Evolutionary conservation across 495 filamentous ascomycete genomes (phyloP).

Genomic region (Talaromyces nanjingensis): DNA sequence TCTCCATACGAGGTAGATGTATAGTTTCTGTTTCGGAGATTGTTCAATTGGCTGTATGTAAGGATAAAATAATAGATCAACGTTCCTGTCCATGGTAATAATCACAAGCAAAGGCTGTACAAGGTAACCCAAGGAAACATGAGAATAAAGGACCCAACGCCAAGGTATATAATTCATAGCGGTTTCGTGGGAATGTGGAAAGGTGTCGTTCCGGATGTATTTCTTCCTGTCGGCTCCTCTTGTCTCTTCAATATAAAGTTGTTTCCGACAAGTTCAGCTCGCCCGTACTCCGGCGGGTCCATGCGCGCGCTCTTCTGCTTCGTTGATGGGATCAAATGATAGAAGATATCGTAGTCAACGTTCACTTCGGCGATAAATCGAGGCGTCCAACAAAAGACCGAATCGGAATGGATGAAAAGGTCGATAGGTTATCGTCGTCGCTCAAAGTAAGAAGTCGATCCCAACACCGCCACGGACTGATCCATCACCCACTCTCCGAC

Average conservation of each 20-base stretch:
- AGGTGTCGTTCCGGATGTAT: neutral
- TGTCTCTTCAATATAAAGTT: neutral
- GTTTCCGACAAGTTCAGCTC: neutral
- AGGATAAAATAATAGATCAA: neutral
- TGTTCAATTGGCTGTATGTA: neutral
- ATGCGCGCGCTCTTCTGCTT: no score
- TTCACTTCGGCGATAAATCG: neutral
- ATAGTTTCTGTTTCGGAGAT: neutral
- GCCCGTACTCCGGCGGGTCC: no score
- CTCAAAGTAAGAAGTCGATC: slow-evolving; percentile 83
- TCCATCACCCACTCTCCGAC: slow-evolving; percentile 99
- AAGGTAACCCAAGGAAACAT: neutral
- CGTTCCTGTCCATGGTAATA: neutral
- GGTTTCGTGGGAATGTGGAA: neutral
- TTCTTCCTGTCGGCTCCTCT: neutral
- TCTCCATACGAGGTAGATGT: no score
- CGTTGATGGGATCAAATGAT: no score
- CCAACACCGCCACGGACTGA: slow-evolving; percentile 84
- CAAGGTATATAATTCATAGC: slow-evolving; percentile 3
- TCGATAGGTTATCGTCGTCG: slow-evolving; percentile 57
- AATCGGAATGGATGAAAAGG: neutral
- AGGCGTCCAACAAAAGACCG: neutral
- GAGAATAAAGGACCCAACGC: neutral
- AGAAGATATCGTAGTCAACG: neutral
- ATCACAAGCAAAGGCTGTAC: neutral